Conservation (phyloP, 352 stramenopile genomes). For the Thalassiosira tumida region DNA sequence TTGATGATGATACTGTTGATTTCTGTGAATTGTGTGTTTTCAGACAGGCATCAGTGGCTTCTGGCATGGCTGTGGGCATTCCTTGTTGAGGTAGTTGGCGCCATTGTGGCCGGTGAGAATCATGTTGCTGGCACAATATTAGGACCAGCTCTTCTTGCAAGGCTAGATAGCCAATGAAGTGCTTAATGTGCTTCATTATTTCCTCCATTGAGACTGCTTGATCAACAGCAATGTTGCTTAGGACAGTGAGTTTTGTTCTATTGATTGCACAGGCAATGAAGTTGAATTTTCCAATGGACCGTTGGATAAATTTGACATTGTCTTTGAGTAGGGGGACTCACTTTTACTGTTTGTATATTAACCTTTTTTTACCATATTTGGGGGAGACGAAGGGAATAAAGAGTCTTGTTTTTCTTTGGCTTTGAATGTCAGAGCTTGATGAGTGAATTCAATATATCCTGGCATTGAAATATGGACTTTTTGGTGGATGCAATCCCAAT, state of each 20-base stretch:
- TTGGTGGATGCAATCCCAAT: conserved; percentile 70
- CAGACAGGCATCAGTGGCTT: not conserved
- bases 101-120: not conserved
- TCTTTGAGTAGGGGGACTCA: not conserved
- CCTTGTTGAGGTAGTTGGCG: not conserved
- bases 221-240: not conserved
- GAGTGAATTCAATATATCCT: not conserved
- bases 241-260: not conserved
- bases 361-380: not conserved
- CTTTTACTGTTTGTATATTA: not conserved
- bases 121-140: not conserved
- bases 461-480: not conserved
- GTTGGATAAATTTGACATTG: not conserved
- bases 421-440: not conserved
- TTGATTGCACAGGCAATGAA: not conserved
- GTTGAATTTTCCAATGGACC: not conserved
- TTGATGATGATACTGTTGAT: not conserved
- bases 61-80: not conserved
- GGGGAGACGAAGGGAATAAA: not conserved
- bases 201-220: not conserved
- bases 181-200: not conserved
- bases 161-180: not conserved
- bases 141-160: not conserved
- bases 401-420: not conserved
- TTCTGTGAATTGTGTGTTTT: not conserved